These are phyloP conservation scores for Coemansia pectinata DNA, from an alignment of 192 early-diverging fungal genomes.

Conservation along the genomic window DNA sequence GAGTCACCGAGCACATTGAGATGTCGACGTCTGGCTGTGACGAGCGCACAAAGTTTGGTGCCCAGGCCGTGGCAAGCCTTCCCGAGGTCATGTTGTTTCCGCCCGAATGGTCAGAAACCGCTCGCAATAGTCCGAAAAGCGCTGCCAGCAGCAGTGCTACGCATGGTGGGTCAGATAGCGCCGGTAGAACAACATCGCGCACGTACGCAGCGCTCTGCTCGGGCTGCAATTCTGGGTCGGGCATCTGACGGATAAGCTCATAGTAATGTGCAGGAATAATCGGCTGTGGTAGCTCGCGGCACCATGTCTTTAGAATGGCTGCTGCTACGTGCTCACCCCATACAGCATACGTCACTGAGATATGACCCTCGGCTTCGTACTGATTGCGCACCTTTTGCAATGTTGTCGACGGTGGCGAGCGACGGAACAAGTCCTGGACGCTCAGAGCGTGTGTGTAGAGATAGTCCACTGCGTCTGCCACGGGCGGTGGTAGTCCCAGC, in stretches of 20 bases:
- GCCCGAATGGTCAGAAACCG: slow-evolving; percentile 65
- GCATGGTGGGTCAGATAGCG: slow-evolving; percentile 55
- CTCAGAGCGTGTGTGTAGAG: slow-evolving; percentile 69
- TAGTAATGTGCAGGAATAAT: slow-evolving; percentile 68
- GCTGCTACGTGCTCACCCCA: slow-evolving; percentile 82
- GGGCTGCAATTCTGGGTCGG: slow-evolving; percentile 29
- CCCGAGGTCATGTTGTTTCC: slow-evolving; percentile 82
- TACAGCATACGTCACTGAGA: slow-evolving; percentile 59
- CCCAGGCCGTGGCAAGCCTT: slow-evolving; percentile 83
- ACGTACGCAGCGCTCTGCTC: slow-evolving; percentile 37
- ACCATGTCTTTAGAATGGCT: slow-evolving; percentile 80
- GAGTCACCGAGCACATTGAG: slow-evolving; percentile 53
- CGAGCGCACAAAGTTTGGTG: slow-evolving; percentile 79
- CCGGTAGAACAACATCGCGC: slow-evolving; percentile 48
- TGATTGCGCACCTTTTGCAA: slow-evolving; percentile 61
- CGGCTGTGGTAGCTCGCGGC: slow-evolving; percentile 78
- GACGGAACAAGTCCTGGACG: slow-evolving; percentile 82
- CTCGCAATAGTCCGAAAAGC: slow-evolving; percentile 70
- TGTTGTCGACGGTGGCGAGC: slow-evolving; percentile 72
- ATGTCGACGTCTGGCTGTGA: slow-evolving; percentile 55
- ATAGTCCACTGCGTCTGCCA: slow-evolving; percentile 71
- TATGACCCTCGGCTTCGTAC: slow-evolving; percentile 48
- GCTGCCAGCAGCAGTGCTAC: slow-evolving; percentile 60
- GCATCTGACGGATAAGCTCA: slow-evolving; percentile 58
- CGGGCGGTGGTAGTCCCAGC: slow-evolving; percentile 73